Base-by-base conservation (phyloP, 2,329 filamentous ascomycete genomes). In the Ceratocystis smalleyi region DNA sequence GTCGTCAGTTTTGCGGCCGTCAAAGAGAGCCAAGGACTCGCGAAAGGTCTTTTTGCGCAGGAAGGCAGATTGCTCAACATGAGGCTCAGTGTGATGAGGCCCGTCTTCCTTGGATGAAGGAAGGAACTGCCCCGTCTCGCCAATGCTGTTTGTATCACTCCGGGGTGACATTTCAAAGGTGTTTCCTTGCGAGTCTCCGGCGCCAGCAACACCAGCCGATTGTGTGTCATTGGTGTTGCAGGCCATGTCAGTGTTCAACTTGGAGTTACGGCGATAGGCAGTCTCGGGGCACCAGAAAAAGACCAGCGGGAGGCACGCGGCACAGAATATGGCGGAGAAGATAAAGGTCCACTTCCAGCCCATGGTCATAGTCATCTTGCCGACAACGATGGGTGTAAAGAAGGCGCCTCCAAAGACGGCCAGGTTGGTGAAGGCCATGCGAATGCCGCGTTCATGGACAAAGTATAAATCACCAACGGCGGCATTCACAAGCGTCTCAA, bases 261-360 rank as follows among this genome's bases (percentile, higher is more conserved):
- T 74, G 5, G 45, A 43, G 43, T 61, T 22, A 32, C 91, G 82
- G 43, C 79, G 79, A 71, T 84, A 96, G 0, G 90, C 84, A 0
- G 89, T 95, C 74, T 96, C 92, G 0, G 92, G 92, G 60, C 89
- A 89, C 68, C 91, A 83, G 68, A 95, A 81, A 67, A 94, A 76
- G 22, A 96, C 76, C 10, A 87, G 75, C 0, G 89, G 85, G 3
- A 96, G 75, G 64, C 86, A 82, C 5, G 77, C 78, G 3, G 79
- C 89, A 55, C 84, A 81, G 74, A 96, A 95, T 69, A 96, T 96
- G 66, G 90, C 83, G 15, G 95, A 83, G 51, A 96, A 81, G 73
- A 91, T 90, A 71, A 96, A 96, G 0, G 85, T 87, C 91, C 90
- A 96, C 72, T 82, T 76, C 86, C 90, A 95, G n/a, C 85, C 84